These are phyloP conservation scores for Keqinozyma sinolaborantium DNA, from an alignment of 1,139 yeast genomes.

Conservation along the genomic window DNA sequence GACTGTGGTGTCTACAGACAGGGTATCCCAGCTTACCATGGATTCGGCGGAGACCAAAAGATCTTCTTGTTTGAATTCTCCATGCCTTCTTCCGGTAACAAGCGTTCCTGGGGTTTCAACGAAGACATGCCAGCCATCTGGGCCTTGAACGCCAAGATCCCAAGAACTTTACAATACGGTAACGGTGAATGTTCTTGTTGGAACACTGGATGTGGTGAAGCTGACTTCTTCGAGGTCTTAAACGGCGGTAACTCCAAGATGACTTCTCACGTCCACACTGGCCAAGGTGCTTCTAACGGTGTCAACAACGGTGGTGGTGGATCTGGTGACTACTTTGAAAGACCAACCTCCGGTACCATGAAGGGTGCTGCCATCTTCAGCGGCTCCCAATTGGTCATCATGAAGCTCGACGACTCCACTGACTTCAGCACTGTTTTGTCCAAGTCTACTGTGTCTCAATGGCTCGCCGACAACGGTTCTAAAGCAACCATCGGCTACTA, in stretches of 20 bases:
- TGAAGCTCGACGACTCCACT: slow-evolving; percentile 47
- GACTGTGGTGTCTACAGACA: slow-evolving; percentile 68
- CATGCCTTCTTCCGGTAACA: slow-evolving; percentile 49
- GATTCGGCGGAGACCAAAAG: slow-evolving; percentile 62
- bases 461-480: slow-evolving; percentile 55
- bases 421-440: slow-evolving; percentile 55
- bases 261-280: slow-evolving; percentile 82
- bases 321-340: slow-evolving; percentile 75
- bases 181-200: slow-evolving; percentile 68
- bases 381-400: slow-evolving; percentile 53
- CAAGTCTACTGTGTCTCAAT: slow-evolving; percentile 48
- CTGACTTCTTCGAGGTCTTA: slow-evolving; percentile 76
- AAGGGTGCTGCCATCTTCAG: slow-evolving; percentile 87
- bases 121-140: slow-evolving; percentile 77
- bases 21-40: slow-evolving; percentile 73
- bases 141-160: slow-evolving; percentile 72
- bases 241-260: slow-evolving; percentile 67
- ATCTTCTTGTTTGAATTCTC: slow-evolving; percentile 70
- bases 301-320: slow-evolving; percentile 72
- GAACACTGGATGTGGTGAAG: slow-evolving; percentile 79
- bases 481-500: slow-evolving; percentile 18
- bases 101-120: slow-evolving; percentile 22
- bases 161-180: slow-evolving; percentile 75
- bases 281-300: slow-evolving; percentile 40
- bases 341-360: slow-evolving; percentile 76